Base-by-base conservation (phyloP, 805 yeast genomes). In the Metschnikowia lachancei region DNA sequence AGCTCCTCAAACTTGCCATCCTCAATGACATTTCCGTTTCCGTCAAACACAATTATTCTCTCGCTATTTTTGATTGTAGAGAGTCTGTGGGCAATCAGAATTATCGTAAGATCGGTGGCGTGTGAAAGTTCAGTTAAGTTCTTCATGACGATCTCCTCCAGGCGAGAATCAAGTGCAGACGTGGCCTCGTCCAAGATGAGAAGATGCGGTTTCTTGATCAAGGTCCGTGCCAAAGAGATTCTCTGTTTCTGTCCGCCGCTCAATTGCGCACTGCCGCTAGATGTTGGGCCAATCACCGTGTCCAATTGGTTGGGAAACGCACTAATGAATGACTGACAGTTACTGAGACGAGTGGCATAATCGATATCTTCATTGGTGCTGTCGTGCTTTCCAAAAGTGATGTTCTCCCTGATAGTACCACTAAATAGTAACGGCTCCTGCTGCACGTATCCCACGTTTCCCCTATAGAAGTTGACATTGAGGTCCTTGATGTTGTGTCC, bases 231-330 rank as follows among this genome's bases (percentile, higher is more conserved):
- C 47, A 92, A 74, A 7, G 97, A 95, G 36, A 92, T 82, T 56
- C 98, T 72, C 64, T 92, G 98, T 67, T 87, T 87, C 64, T 92
- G 98, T 13, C 98, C 98, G 17, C 97, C 98, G 50, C 95, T 85
- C 45, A 92, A 72, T 60, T 89, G 96, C 1, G 76, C 67, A 0
- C 95, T 78, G 14, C 95, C 94, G 45, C 92, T 78, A 41, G 65
- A 65, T n/a, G 70, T 58, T 0, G 96, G 82, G 0, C 97, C 97
- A 16, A 91, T 87, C 16, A 76, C 70, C 0, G 98, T 92, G 40
- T 89, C 84, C 30, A 89, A 66, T 1, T 89, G 88, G 32, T 84
- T 81, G 0, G 97, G 97, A 69, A 92, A 87, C 34, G 80, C 82
- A 6, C 74, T 58, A 36, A 91, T 75, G 59, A 92, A 92, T 2